Evolutionary conservation across 257 asterid genomes (phyloP).

Genomic region (Nicotiana attenuata): DNA sequence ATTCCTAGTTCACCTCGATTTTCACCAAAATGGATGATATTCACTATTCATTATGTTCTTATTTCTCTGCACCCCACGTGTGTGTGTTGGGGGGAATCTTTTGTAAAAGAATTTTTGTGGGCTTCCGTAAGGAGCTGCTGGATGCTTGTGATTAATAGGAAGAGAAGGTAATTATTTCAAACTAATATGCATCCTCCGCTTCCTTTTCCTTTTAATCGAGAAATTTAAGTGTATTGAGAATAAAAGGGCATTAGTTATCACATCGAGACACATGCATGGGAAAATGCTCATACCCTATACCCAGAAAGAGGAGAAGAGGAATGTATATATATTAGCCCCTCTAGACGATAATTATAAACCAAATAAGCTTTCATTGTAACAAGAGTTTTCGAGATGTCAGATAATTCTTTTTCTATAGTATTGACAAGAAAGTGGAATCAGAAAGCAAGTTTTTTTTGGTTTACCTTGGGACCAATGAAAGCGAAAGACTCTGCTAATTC

Average conservation of each 20-base stretch:
- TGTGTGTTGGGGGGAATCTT: too few relatives aligned
- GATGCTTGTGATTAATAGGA: background rate
- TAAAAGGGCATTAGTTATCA: background rate
- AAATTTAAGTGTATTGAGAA: background rate
- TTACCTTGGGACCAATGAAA: constrained; percentile 35
- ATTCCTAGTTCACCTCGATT: too few relatives aligned
- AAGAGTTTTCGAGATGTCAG: background rate
- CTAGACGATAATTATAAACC: background rate
- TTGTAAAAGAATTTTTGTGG: too few relatives aligned
- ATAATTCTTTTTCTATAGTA: background rate
- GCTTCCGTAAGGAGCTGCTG: too few relatives aligned
- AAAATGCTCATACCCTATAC: background rate
- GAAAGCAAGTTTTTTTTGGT: background rate
- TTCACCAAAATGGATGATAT: too few relatives aligned
- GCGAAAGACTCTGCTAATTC: constrained; percentile 23
- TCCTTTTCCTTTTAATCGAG: background rate
- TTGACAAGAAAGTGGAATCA: background rate
- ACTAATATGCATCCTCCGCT: background rate
- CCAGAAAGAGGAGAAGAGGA: background rate
- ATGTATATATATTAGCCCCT: background rate
- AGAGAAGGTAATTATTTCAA: background rate
- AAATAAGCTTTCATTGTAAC: background rate
- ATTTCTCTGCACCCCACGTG: too few relatives aligned
- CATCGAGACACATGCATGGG: background rate
- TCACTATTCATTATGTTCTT: too few relatives aligned